These are phyloP conservation scores for Pseudocercospora vitis DNA, from an alignment of 2,329 filamentous ascomycete species.

Conservation along the genomic window DNA sequence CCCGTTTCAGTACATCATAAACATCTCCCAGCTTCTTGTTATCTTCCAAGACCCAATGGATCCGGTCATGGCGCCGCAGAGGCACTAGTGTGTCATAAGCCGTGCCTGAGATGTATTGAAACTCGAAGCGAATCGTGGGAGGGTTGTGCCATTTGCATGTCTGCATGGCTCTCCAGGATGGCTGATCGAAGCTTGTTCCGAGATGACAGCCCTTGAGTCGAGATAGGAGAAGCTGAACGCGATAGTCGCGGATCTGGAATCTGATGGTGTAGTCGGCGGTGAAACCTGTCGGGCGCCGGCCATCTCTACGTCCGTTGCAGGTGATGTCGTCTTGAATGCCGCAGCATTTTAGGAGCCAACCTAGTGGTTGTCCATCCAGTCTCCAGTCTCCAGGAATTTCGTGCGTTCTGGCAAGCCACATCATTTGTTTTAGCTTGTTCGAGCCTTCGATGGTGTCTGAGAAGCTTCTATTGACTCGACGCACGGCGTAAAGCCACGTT, in stretches of 20 bases:
- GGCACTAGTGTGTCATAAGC: not conserved
- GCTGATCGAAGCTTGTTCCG: not conserved
- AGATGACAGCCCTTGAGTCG: not conserved
- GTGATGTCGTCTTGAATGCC: not conserved
- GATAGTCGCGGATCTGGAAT: not conserved
- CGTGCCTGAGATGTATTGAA: conserved; percentile 3
- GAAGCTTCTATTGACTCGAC: not conserved
- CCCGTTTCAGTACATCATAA: not conserved
- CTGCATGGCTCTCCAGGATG: conserved; percentile 1
- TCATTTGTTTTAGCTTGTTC: not conserved
- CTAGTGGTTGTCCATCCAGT: not conserved
- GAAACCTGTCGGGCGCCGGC: not conserved
- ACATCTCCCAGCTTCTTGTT: not conserved
- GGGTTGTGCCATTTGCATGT: not conserved
- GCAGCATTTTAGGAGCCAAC: not conserved
- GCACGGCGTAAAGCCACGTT: not conserved
- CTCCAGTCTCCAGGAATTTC: not conserved
- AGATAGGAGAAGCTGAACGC: not conserved
- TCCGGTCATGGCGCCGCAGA: not conserved
- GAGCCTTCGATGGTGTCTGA: conserved; percentile 2
- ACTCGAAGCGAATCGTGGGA: not conserved
- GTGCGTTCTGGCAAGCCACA: not conserved
- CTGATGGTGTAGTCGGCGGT: conserved; percentile 1
- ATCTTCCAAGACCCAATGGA: not conserved
- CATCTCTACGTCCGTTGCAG: not conserved